Evolutionary conservation across 1,139 yeast genomes (phyloP), one percentile per base, ranked within the genome.

Genomic region (Dujonia santamariae): DNA sequence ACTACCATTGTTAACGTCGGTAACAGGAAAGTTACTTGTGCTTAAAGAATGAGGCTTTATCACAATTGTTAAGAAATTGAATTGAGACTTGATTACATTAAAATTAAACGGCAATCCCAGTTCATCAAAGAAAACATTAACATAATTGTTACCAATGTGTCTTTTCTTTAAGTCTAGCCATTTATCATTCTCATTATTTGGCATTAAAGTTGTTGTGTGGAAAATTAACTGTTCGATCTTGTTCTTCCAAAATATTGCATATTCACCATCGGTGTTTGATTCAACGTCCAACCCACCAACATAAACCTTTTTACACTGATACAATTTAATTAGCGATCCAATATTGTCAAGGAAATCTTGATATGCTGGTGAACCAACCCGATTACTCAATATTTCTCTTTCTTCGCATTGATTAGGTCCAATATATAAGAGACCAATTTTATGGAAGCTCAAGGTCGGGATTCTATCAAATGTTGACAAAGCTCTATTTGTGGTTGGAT

Each of bases 91-190:
- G 42, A 87, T 78, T 27, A 80, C 57, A 45, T 84, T 84, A 60
- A 85, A 84, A 43, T 82, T 75, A 58, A 84, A 85, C 6, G 79
- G 76, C 9, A 61, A 55, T 4, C 67, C 72, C 11, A 88, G 78
- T 46, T 86, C 95, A 51, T 86, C 87, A 58, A 77, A 87, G 53
- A 73, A 86, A 28, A 86, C 76, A 50, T 84, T 85, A 36, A 87
- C 94, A 53, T 80, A 80, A 53, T 86, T 77, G 59, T 87, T 87
- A 4, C 96, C 96, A 45, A 87, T 83, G 51, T 87, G 96, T 37
- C 92, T 62, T 55, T 87, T 87, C 55, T 86, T 87, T 51, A 71
- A 56, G 13, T 83, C 74, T 33, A 61, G 62, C 17, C 58, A 56
- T 14, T 57, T 53, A 45, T 78, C 82, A 24, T 62, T 62, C 5